phyloP scores from a whole-genome alignment of 2,329 filamentous ascomycete species.

The Pyrenophora tritici-repentis region DNA sequence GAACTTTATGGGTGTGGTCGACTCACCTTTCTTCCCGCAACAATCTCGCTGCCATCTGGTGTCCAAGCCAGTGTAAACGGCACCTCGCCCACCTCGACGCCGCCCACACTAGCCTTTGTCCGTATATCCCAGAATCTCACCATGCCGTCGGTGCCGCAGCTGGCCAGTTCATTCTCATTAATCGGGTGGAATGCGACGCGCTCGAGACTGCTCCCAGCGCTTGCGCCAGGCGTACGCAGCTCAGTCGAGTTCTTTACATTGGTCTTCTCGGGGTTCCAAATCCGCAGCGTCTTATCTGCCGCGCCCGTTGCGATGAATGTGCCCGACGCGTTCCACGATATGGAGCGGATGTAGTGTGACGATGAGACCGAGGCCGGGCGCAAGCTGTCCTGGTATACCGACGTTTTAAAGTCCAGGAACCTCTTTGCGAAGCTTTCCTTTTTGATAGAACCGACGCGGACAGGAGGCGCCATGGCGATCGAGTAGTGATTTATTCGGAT shows the following conservation, averaged over 20 bases:
- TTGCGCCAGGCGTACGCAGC: constrained; percentile 65
- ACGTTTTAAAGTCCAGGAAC: constrained; percentile 71
- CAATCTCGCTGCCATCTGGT: constrained; percentile 69
- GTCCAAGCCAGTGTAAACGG: constrained; percentile 76
- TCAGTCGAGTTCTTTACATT: constrained; percentile 77
- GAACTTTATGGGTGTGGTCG: background rate
- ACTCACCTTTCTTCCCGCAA: constrained; percentile 74
- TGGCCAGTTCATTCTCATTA: constrained; percentile 77
- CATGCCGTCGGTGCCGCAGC: constrained; percentile 73
- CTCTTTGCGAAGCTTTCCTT: constrained; percentile 72
- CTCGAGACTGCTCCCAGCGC: constrained; percentile 58
- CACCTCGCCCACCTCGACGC: constrained; percentile 65
- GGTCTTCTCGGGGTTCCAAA: constrained; percentile 81
- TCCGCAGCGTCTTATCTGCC: constrained; percentile 70
- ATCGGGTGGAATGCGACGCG: constrained; percentile 78
- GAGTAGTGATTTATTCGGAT: background rate
- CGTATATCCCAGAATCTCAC: constrained; percentile 82
- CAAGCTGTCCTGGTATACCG: constrained; percentile 62
- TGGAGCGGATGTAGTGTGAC: constrained; percentile 63
- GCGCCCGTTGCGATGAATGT: constrained; percentile 82
- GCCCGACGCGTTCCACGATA: constrained; percentile 88
- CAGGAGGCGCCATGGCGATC: constrained; percentile 44
- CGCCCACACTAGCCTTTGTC: constrained; percentile 71
- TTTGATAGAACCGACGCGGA: constrained; percentile 61
- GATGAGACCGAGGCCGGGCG: constrained; percentile 42